These are phyloP conservation scores for Suillus subaureus DNA, from an alignment of 768 basidiomycete genomes.

Conservation along the genomic window DNA sequence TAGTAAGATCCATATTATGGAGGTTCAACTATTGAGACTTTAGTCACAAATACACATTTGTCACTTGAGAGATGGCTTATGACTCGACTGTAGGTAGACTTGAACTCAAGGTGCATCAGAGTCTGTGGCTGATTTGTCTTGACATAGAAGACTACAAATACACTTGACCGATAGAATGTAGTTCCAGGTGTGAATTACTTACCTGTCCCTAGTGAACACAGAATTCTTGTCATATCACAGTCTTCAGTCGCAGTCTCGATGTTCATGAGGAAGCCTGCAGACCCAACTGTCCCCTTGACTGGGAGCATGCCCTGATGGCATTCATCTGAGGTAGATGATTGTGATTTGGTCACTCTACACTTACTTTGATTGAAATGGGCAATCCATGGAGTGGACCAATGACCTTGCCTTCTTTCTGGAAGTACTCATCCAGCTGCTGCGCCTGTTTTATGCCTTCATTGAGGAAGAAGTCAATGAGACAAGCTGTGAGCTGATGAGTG, in stretches of 20 bases:
- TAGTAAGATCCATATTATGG: slow-evolving; percentile 42
- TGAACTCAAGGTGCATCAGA: slow-evolving; percentile 41
- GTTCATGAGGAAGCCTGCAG: slow-evolving; percentile 35
- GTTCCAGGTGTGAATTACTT: slow-evolving; percentile 7
- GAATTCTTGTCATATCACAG: slow-evolving; percentile 33
- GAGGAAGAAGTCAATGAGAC: slow-evolving; percentile 48
- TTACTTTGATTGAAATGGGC: slow-evolving; percentile 43
- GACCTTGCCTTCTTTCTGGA: slow-evolving; percentile 38
- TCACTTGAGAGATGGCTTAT: slow-evolving; percentile 12
- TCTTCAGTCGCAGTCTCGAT: slow-evolving; percentile 29
- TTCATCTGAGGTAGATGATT: neutral
- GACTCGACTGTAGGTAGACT: slow-evolving; percentile 35
- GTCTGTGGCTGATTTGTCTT: slow-evolving; percentile 47
- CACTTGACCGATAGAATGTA: slow-evolving; percentile 10
- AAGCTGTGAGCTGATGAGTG: slow-evolving; percentile 48
- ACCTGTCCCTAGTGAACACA: slow-evolving; percentile 46
- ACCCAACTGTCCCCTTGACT: slow-evolving; percentile 43
- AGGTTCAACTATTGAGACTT: slow-evolving; percentile 42
- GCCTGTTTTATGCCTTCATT: slow-evolving; percentile 44
- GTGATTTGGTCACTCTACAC: neutral
- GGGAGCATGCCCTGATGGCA: slow-evolving; percentile 38
- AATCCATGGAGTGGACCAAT: slow-evolving; percentile 47
- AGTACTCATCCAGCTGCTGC: slow-evolving; percentile 43
- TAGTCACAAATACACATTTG: neutral
- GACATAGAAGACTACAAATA: slow-evolving; percentile 41